Evolutionary conservation across 768 basidiomycete genomes (phyloP), one percentile per base, ranked within the genome.

Genomic region (Mycena vitilis): DNA sequence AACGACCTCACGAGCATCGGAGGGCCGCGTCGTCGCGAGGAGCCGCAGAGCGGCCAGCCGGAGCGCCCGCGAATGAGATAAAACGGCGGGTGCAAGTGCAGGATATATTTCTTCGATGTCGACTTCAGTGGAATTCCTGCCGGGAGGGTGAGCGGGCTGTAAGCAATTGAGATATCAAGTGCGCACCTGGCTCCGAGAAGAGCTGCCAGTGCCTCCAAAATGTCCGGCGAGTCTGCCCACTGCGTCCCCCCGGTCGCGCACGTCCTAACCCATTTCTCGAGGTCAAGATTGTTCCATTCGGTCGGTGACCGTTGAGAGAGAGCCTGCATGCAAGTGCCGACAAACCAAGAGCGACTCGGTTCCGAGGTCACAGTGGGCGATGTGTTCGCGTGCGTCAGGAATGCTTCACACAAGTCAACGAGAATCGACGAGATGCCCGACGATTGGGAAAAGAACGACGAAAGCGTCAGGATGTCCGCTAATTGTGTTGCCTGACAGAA

Each of bases 61-160:
- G 7, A 93, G 81, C 1, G 80, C 64, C 2, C 87, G 87, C 10
- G 91, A 92, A 74, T 95, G 91, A 0, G 95, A 96, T 4, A 92
- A 79, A 1, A 98, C 77, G 22, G 88, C 81, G 0, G 78, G 73
- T 34, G 85, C 81, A 23, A 97, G 78, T 25, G 74, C 72, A 0
- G 83, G 76, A 70, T 92, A 93, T 5, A 90, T 74, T 22, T 83
- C 81, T 12, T 83, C 79, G 18, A 91, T 81, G 1, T 83, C 73
- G 30, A 85, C 66, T 9, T 45, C 34, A 69, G 70, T n/a, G 52
- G 66, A 37, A 75, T 72, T 11, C 71, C 22, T 73, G 68, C 38
- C 75, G 38, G 16, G 72, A 65, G n/a, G 77, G 77, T 63, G 15
- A 36, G 51, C 16, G 47, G 0, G 20, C 12, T 2, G 52, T 34